Percentiles rank a stretch among this genome's conserved stretches.
These are phyloP conservation scores for Diaporthe helianthi DNA, from an alignment of 2,329 filamentous ascomycete species.

Conservation along the genomic window DNA sequence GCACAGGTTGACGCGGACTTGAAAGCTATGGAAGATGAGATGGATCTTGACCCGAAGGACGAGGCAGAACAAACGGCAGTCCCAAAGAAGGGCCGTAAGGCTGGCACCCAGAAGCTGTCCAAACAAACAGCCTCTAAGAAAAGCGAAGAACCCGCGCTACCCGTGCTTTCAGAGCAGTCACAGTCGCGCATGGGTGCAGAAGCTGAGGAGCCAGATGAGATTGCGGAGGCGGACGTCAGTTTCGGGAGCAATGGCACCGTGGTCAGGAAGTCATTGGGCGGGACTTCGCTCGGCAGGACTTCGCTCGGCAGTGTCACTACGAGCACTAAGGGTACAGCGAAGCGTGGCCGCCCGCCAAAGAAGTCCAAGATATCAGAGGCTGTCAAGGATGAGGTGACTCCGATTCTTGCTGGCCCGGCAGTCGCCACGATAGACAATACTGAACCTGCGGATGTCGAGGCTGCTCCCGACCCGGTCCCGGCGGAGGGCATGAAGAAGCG, in stretches of 20 bases:
- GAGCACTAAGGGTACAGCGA: slow-evolving; percentile 25
- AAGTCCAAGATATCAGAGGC: slow-evolving; percentile 8
- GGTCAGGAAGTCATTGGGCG: slow-evolving; percentile 44
- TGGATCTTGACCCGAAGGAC: slow-evolving; percentile 48
- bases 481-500: slow-evolving; percentile 12
- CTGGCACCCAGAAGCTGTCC: slow-evolving; percentile 57
- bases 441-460: background rate
- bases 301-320: slow-evolving; percentile 23
- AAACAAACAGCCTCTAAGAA: slow-evolving; percentile 56
- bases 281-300: slow-evolving; percentile 10
- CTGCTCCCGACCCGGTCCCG: slow-evolving; percentile 36
- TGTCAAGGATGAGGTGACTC: background rate
- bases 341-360: slow-evolving; percentile 32
- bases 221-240: slow-evolving; percentile 49
- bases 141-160: slow-evolving; percentile 44
- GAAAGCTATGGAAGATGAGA: slow-evolving; percentile 55
- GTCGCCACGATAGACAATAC: slow-evolving; percentile 31
- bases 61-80: slow-evolving; percentile 49
- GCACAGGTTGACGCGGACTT: slow-evolving; percentile 59
- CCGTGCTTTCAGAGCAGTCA: slow-evolving; percentile 30
- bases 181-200: slow-evolving; percentile 36
- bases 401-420: background rate
- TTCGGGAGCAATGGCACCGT: slow-evolving; percentile 52
- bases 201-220: slow-evolving; percentile 40
- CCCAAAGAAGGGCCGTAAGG: slow-evolving; percentile 63